A percentile compares a stretch with the other conserved stretches of the same genome.
Evolutionary conservation across 1,284 basidiomycete genomes (phyloP).

Genomic region (Fomitopsis schrenkii): DNA sequence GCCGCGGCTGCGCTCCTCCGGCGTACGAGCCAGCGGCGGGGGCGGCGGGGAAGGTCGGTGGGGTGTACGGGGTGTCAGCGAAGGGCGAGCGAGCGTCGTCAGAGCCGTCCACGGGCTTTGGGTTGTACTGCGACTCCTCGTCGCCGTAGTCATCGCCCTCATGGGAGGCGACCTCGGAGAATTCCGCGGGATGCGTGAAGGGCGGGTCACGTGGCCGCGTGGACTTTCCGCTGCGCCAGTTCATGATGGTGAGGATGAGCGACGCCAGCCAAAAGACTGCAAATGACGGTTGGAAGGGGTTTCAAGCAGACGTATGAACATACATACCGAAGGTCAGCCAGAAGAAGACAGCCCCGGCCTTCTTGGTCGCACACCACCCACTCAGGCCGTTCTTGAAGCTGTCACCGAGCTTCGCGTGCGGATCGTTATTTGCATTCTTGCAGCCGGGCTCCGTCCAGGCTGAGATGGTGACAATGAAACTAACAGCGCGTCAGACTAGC

Average conservation of each 20-base stretch:
- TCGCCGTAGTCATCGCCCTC: slow-evolving; percentile 38
- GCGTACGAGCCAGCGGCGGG: slow-evolving; percentile 19
- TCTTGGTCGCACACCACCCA: slow-evolving; percentile 88
- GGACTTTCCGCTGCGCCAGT: slow-evolving; percentile 72
- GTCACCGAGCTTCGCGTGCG: slow-evolving; percentile 58
- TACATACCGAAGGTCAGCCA: slow-evolving; percentile 73
- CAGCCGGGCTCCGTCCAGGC: slow-evolving; percentile 82
- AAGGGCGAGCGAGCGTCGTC: slow-evolving; percentile 42
- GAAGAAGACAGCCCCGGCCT: slow-evolving; percentile 82
- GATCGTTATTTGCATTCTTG: slow-evolving; percentile 67
- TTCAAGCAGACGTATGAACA: neutral
- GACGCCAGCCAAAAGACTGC: slow-evolving; percentile 67
- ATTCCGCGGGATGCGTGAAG: slow-evolving; percentile 54
- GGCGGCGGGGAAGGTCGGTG: slow-evolving; percentile 25
- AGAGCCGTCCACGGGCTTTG: slow-evolving; percentile 14
- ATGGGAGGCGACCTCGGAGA: slow-evolving; percentile 32
- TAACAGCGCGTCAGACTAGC: neutral
- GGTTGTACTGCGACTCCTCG: slow-evolving; percentile 18
- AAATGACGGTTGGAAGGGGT: slow-evolving; percentile 1
- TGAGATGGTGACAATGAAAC: slow-evolving; percentile 39
- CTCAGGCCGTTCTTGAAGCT: slow-evolving; percentile 64
- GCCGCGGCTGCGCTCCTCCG: slow-evolving; percentile 36
- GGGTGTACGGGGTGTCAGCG: slow-evolving; percentile 36
- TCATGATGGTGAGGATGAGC: slow-evolving; percentile 54
- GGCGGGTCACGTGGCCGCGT: slow-evolving; percentile 63